Percentiles rank a stretch among this genome's conserved stretches.
phyloP scores from a whole-genome alignment of 441 rosid species.

The Eruca vesicaria region DNA sequence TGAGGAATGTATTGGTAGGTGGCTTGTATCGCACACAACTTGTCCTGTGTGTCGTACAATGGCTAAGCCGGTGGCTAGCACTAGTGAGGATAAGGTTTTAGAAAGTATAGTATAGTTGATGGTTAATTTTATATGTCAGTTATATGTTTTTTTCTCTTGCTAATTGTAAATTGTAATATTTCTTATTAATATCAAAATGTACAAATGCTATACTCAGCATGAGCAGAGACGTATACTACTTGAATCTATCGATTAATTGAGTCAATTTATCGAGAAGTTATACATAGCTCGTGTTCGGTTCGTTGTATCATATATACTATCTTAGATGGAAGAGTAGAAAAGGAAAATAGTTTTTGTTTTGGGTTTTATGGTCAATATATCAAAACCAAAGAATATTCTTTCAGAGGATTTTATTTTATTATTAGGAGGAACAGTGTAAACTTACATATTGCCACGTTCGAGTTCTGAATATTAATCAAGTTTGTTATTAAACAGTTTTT shows the following conservation, averaged over 20 bases:
- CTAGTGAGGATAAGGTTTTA: slow-evolving; percentile 8
- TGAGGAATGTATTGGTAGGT: slow-evolving; percentile 48
- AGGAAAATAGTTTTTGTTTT: neutral
- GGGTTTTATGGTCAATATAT: neutral
- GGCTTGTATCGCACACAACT: slow-evolving; percentile 54
- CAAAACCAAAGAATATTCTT: neutral
- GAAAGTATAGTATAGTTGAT: slow-evolving; percentile 23
- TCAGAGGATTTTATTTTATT: neutral
- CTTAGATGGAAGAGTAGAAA: neutral
- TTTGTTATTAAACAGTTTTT: neutral
- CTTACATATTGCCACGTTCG: neutral
- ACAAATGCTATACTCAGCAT: neutral
- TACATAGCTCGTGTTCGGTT: neutral
- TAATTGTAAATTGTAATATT: neutral
- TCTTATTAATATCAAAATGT: slow-evolving; percentile 6
- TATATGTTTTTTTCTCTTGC: neutral
- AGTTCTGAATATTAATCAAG: neutral
- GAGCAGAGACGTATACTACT: neutral
- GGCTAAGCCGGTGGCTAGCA: slow-evolving; percentile 36
- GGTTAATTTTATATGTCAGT: neutral
- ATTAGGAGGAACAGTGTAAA: neutral
- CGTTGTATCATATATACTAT: neutral
- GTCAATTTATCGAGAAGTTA: neutral
- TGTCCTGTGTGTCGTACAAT: slow-evolving; percentile 56
- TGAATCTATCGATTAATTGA: neutral